phyloP scores from a whole-genome alignment of 371 early-diverging fungal genomes.

The Catenaria anguillulae region DNA sequence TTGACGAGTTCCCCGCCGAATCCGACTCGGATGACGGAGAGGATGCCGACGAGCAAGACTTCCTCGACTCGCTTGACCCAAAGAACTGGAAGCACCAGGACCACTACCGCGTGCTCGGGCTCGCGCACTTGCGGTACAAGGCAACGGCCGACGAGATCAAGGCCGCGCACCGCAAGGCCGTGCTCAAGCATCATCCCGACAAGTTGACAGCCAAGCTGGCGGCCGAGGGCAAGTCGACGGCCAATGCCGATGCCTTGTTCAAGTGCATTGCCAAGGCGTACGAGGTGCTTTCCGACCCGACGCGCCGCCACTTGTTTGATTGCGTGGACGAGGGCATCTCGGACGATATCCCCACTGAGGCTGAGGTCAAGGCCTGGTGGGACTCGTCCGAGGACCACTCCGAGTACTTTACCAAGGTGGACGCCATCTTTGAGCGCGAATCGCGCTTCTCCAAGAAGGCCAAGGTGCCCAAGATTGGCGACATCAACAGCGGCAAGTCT shows the following conservation, averaged over 20 bases:
- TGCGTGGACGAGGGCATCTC: conserved; percentile 70
- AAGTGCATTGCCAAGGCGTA: conserved; percentile 97
- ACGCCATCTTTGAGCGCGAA: conserved; percentile 79
- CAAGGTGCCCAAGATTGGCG: conserved; percentile 67
- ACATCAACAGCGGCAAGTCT: conserved; percentile 48
- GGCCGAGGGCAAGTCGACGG: conserved; percentile 12
- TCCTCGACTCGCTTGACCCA: conserved; percentile 48
- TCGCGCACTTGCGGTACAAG: conserved; percentile 57
- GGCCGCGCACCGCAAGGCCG: conserved; percentile 57
- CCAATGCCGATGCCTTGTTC: conserved; percentile 80
- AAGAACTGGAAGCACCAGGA: conserved; percentile 73
- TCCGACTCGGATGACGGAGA: neutral
- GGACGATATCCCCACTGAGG: conserved; percentile 28
- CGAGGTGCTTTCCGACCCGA: conserved; percentile 85
- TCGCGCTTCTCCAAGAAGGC: conserved; percentile 76
- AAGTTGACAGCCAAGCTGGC: conserved; percentile 28
- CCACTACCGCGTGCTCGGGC: conserved; percentile 73
- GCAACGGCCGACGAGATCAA: conserved; percentile 73
- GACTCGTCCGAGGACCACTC: conserved; percentile 48
- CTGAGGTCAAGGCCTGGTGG: conserved; percentile 9
- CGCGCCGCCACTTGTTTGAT: conserved; percentile 88
- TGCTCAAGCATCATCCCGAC: conserved; percentile 72
- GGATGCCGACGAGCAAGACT: neutral
- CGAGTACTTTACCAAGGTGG: conserved; percentile 81
- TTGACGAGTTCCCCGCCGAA: conserved; percentile 1